phyloP scores from a whole-genome alignment of 345 rosid species.

The Heritiera littoralis region DNA sequence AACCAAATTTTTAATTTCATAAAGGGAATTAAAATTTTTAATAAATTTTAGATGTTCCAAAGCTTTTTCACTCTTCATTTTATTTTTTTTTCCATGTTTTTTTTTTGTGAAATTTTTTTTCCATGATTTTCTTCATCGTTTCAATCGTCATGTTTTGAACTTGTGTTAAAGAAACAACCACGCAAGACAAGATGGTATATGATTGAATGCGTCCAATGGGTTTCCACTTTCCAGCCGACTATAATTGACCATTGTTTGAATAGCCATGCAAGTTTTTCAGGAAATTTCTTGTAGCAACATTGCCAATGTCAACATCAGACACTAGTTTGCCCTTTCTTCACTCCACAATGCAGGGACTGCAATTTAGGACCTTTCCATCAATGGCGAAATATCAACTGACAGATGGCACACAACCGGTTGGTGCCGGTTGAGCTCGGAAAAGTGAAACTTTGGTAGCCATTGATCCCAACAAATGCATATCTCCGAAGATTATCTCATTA shows the following conservation, averaged over 20 bases:
- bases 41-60: background rate
- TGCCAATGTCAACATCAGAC: background rate
- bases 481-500: conserved; percentile 23
- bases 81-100: no score
- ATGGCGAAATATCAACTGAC: conserved; percentile 20
- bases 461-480: conserved; percentile 31
- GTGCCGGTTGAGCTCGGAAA: conserved; percentile 24
- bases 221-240: background rate
- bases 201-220: background rate
- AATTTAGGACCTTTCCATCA: background rate
- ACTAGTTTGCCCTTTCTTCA: background rate
- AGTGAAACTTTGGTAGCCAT: conserved; percentile 31
- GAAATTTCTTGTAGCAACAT: background rate
- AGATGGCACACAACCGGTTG: conserved; percentile 22
- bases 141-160: background rate
- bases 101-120: no score
- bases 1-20: no score
- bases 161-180: background rate
- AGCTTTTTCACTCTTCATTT: background rate
- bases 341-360: background rate
- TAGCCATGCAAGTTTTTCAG: background rate
- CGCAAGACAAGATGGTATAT: background rate
- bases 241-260: background rate
- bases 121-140: background rate
- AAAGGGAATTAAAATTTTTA: no score